Evolutionary conservation across 2,329 filamentous ascomycete species (phyloP).

Genomic region (Botrytis fragariae): DNA sequence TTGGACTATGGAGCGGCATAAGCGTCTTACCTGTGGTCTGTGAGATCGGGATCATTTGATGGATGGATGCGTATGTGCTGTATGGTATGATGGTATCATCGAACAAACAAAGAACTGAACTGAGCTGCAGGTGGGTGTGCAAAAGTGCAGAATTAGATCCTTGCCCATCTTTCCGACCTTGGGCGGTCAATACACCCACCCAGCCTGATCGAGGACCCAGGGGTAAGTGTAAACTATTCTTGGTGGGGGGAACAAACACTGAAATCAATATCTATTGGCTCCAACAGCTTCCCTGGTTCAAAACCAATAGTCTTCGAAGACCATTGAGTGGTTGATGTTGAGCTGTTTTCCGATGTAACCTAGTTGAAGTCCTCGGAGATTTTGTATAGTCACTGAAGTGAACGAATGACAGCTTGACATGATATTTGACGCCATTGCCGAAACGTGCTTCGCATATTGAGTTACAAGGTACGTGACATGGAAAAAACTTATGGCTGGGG

Average conservation of each 20-base stretch:
- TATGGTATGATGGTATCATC: conserved; percentile 21
- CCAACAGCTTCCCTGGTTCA: background rate
- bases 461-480: conserved; percentile 15
- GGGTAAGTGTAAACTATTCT: conserved; percentile 2
- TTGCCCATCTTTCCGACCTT: conserved; percentile 13
- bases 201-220: conserved; percentile 12
- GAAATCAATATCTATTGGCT: conserved; percentile 4
- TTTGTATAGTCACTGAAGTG: background rate
- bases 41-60: conserved; percentile 21
- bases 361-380: conserved; percentile 12
- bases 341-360: conserved; percentile 6
- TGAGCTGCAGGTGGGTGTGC: background rate
- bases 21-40: conserved; percentile 18
- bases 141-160: conserved; percentile 14
- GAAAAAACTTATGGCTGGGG: background rate
- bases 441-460: conserved; percentile 20
- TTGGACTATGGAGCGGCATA: conserved; percentile 16
- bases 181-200: background rate
- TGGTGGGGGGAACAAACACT: background rate
- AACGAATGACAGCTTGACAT: conserved; percentile 20
- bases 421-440: conserved; percentile 23
- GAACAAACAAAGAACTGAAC: conserved; percentile 14
- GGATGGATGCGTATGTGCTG: conserved; percentile 14
- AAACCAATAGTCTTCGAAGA: background rate
- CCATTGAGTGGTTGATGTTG: conserved; percentile 9